Evolutionary conservation across 2,329 filamentous ascomycete species (phyloP), one percentile per base, ranked within the genome.

Genomic region (Hymenoscyphus albidus): DNA sequence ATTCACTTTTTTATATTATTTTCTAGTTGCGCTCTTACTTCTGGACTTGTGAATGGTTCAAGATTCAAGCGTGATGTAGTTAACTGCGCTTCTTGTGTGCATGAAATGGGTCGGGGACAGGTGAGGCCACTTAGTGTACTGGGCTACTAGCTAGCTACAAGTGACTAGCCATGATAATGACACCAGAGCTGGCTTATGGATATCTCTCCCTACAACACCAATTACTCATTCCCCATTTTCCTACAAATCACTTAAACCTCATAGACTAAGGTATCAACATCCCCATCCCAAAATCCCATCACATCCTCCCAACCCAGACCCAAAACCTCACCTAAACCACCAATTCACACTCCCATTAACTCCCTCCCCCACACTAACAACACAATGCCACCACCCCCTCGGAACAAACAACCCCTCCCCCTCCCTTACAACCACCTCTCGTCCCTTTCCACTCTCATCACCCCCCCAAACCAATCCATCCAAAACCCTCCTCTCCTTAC

Each of bases 311-410:
- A n/a, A 44, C 42, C n/a, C 4, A 6, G n/a, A 44, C 16, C n/a
- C 7, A 51, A 22, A 9, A 9, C n/a, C 14, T 71, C 65, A 71
- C 40, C 70, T 62, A 51, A 71, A 71, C 70, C 70, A 71, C 90
- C 90, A 93, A 73, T 95, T 94, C 5, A 69, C 71, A 9, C 68
- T 72, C 31, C 59, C 69, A 61, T 65, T 74, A 80, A 62, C 79
- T 54, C 63, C 79, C 76, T 57, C 16, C 16, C 84, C 86, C 57
- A 82, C 71, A 48, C 91, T 90, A 73, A 84, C 87, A 62, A 96
- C 85, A 74, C 89, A 91, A 81, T 96, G 92, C 92, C 92, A 96
- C 91, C 91, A 95, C 1, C 90, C 90, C 65, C 86, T 85, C 0
- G 92, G 92, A 44, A 96, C 92, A 74, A 92, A 95, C 9, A 96